A percentile compares a stretch with the other conserved stretches of the same genome.
Conservation (phyloP, 1,284 basidiomycete species). For the Heterobasidion parviporum region DNA sequence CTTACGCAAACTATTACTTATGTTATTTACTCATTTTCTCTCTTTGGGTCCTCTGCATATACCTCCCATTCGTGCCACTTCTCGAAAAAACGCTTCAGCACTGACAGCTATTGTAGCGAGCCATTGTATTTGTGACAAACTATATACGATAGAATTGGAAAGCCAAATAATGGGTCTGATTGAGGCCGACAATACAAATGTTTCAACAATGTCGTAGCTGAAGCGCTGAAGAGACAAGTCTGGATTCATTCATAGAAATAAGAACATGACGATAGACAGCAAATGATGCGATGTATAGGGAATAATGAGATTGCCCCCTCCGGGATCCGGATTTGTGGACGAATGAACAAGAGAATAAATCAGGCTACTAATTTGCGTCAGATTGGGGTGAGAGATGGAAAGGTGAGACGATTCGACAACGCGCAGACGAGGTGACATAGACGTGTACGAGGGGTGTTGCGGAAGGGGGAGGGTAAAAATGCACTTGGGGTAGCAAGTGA, state of each 20-base stretch:
- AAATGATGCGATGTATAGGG: constrained; percentile 29
- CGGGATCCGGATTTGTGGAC: background rate
- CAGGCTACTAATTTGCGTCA: constrained; percentile 13
- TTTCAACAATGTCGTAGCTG: background rate
- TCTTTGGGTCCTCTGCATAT: background rate
- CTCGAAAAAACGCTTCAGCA: no score
- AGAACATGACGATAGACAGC: constrained; percentile 44
- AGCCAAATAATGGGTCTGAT: constrained; percentile 11
- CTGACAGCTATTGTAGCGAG: no score
- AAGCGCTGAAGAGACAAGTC: constrained; percentile 29
- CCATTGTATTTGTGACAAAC: no score
- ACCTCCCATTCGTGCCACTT: no score
- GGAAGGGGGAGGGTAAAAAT: constrained; percentile 1
- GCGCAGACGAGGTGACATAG: background rate
- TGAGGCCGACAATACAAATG: no score
- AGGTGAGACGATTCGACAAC: background rate
- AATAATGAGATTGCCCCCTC: constrained; percentile 4
- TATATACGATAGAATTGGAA: constrained; percentile 12
- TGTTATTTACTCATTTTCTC: constrained; percentile 1
- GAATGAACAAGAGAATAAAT: constrained; percentile 15
- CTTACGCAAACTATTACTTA: background rate
- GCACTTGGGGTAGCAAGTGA: constrained; percentile 29
- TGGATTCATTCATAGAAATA: constrained; percentile 23
- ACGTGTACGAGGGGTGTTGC: constrained; percentile 7
- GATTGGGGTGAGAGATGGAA: constrained; percentile 11